Evolutionary conservation across 257 asterid genomes (phyloP).

Genomic region (Nicotiana tabacum): DNA sequence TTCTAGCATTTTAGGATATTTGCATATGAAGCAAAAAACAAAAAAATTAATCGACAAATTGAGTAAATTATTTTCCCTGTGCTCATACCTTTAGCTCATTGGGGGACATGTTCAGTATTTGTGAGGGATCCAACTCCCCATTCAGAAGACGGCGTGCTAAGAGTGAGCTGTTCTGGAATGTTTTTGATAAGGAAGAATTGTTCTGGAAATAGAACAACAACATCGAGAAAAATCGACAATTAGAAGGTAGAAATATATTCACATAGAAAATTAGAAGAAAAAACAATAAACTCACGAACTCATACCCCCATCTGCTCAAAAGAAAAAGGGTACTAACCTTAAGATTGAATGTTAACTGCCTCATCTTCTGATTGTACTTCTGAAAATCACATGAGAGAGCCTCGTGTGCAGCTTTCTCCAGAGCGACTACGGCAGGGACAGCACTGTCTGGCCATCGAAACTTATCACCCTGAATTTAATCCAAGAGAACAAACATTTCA

Average conservation of each 20-base stretch:
- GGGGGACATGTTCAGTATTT: constrained; percentile 65
- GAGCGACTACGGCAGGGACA: constrained; percentile 51
- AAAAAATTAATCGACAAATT: constrained; percentile 1
- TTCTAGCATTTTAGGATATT: not conserved
- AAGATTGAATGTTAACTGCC: constrained; percentile 57
- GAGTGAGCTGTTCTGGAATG: constrained; percentile 41
- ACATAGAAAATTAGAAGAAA: constrained; percentile 8
- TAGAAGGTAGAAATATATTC: not conserved
- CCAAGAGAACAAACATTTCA: constrained; percentile 8
- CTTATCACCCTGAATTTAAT: constrained; percentile 32
- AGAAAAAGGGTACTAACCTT: constrained; percentile 37
- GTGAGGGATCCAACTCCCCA: constrained; percentile 73
- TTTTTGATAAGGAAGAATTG: not conserved
- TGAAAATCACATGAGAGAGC: constrained; percentile 44
- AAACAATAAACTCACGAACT: not conserved
- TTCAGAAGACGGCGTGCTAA: constrained; percentile 65
- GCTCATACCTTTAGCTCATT: constrained; percentile 62
- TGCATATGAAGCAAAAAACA: not conserved
- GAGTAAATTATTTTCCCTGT: not conserved
- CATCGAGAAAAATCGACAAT: constrained; percentile 9
- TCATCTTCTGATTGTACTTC: constrained; percentile 83
- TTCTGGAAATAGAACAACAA: constrained; percentile 33
- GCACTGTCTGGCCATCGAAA: constrained; percentile 68
- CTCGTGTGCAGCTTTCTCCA: constrained; percentile 72
- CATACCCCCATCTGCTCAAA: not conserved